Conservation (phyloP, 1,139 yeast species). For the Saccharomycopsis phalli region DNA sequence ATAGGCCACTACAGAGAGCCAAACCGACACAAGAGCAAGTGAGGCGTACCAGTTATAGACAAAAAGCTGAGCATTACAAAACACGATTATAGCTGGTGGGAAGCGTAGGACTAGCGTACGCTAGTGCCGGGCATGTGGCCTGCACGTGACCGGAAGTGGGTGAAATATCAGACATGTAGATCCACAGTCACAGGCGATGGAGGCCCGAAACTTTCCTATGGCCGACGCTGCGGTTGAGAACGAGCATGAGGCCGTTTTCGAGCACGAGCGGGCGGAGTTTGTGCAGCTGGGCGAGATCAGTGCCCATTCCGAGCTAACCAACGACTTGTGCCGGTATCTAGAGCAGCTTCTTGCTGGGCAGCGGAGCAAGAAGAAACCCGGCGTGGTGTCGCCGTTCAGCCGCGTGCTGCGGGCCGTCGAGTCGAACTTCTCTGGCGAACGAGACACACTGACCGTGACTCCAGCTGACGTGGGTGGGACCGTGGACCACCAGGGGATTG, state of each 20-base stretch:
- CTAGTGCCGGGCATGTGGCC: no score
- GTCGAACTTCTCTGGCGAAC: constrained; percentile 4
- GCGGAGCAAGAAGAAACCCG: neutral
- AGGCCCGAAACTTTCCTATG: no score
- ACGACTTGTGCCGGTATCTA: constrained; percentile 8
- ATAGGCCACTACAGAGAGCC: no score
- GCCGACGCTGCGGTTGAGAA: no score
- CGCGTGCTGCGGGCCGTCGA: constrained; percentile 9
- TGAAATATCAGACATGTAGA: no score
- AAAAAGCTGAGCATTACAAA: no score
- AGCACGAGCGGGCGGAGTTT: neutral
- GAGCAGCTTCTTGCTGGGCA: constrained; percentile 7
- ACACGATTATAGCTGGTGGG: no score
- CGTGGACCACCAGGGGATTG: constrained; percentile 26
- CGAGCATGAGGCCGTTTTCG: neutral
- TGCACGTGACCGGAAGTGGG: no score
- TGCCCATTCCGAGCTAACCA: constrained; percentile 13
- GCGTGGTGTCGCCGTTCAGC: constrained; percentile 1
- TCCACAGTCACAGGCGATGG: no score
- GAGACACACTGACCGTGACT: neutral
- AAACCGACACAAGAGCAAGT: no score
- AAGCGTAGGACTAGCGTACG: no score
- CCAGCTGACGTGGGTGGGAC: neutral
- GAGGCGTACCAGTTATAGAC: no score
- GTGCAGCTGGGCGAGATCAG: constrained; percentile 6